Base-by-base conservation (phyloP, 1,139 yeast genomes). In the Yamadazyma pseudoaaseri region DNA sequence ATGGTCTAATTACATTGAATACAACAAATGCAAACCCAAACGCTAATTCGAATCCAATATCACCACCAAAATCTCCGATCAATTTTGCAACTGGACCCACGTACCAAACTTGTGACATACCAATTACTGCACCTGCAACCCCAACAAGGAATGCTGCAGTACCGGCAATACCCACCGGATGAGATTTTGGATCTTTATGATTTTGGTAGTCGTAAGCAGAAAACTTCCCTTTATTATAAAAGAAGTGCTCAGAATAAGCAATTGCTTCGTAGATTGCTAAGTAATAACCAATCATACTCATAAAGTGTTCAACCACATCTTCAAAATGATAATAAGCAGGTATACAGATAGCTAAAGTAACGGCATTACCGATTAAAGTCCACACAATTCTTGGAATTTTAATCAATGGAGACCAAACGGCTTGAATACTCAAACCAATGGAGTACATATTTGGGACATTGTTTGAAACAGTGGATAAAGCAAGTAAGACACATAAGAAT, bases 381-480 rank as follows among this genome's bases (percentile, higher is more conserved):
- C 96, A 89, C 32, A 79, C 53, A 33, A 81, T 73, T 68, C 96
- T 79, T 49, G 96, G 97, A 38, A 89, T 70, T 52, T 69, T 74
- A 33, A 78, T 66, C 51, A 87, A 74, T 42, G 75, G 76, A 31
- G 83, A 74, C 86, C 90, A 84, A 48, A 85, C 68, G 18, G 95
- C 79, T 66, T 87, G 96, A 16, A 89, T 87, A 45, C 90, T 80
- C 48, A 89, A 70, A 20, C 86, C 90, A 52, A 86, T 76, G 14
- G 96, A 86, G 70, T 89, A 89, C 82, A 87, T 81, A 69, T 87
- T 89, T 55, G 96, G 96, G 56, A 87, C 76, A 65, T 87, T 87
- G 72, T 87, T 87, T 47, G 96, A 85, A 38, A 89, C 79, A 30
- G 95, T 86, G 23, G 95, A 85, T 46, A 89, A 63, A 12, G 95